Evolutionary conservation across 2,329 filamentous ascomycete species (phyloP), one percentile per base, ranked within the genome.

Genomic region (Knoxdaviesia capensis): DNA sequence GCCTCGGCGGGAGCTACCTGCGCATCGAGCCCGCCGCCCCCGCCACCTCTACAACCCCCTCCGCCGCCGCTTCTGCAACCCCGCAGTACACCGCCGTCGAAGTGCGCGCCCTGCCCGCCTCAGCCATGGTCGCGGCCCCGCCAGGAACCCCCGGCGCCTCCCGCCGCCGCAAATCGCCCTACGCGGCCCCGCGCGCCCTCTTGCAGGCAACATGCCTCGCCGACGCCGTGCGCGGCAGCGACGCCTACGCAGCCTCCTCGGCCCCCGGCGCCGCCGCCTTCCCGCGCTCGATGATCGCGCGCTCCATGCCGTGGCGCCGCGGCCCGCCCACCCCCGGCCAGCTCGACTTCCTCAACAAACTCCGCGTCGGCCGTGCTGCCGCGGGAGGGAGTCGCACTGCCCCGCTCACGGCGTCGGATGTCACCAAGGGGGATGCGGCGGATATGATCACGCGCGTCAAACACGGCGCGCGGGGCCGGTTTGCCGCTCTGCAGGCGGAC

Each of bases 401-500:
- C 31, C 61, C 69, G 42, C 53, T 86, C 41, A 66, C 61, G 1
- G 50, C 59, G 0, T 59, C 61, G 0, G 68, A 76, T 31, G 51
- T 93, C 44, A 86, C 71, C 9, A 90, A 87, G 53, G 88, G 88
- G 6, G 75, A 74, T 54, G 87, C 86, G 5, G 70, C 70, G 5
- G 87, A 94, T 55, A 87, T 93, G 80, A 93, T 96, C 48, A 92
- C 84, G 6, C 92, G 93, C 58, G 54, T 94, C 46, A 88, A 80
- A 56, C 81, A 90, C 54, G 88, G 88, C 1, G 84, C 82, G 1
- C 72, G 64, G 56, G 81, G 59, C 47, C 73, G 61, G 61, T 85
- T 70, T 54, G 62, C 65, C 30, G 64, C 52, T 33, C 58, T 71
- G 44, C 65, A 69, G 51, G 62, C 60, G 0, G 61, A 66, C 42